Conservation (phyloP, 139 green algal species). For the Chlorella vulgaris region DNA sequence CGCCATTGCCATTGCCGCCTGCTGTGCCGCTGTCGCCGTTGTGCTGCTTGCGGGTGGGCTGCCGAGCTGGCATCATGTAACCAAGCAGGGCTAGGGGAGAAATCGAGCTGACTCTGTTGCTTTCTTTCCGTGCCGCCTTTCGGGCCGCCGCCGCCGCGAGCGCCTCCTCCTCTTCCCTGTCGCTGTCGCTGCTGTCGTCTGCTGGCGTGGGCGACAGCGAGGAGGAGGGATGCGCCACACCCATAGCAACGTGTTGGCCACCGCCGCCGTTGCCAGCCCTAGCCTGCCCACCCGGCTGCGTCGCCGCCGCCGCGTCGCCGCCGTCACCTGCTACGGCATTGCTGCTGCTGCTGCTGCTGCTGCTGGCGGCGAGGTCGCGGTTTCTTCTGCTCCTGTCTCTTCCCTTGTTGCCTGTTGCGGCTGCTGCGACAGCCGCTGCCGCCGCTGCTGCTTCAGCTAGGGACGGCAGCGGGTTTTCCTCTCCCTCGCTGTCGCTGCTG, state of each 20-base stretch:
- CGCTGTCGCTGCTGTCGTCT: conserved; percentile 15
- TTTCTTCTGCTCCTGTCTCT: not conserved
- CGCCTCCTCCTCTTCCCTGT: conserved; percentile 10
- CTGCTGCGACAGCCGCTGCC: not conserved
- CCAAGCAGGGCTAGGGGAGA: not conserved
- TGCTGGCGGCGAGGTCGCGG: not conserved
- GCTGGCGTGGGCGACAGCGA: not conserved
- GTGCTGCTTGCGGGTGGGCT: not conserved
- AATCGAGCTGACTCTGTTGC: not conserved
- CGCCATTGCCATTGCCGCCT: not conserved
- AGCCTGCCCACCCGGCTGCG: too few relatives aligned
- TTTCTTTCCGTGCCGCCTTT: not conserved
- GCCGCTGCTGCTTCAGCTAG: not conserved
- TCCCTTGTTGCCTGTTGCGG: not conserved
- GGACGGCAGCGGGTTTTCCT: not conserved
- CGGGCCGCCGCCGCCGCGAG: not conserved
- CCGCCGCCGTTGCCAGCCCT: too few relatives aligned
- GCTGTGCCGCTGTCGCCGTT: not conserved
- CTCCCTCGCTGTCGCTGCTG: not conserved
- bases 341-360: not conserved
- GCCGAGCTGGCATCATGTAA: not conserved
- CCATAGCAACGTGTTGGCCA: not conserved
- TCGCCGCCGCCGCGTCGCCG: too few relatives aligned
- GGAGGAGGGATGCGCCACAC: too few relatives aligned
- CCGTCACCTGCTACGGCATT: too few relatives aligned